phyloP scores from a whole-genome alignment of 352 stramenopile species.

The Thraustochytrium sp. region DNA sequence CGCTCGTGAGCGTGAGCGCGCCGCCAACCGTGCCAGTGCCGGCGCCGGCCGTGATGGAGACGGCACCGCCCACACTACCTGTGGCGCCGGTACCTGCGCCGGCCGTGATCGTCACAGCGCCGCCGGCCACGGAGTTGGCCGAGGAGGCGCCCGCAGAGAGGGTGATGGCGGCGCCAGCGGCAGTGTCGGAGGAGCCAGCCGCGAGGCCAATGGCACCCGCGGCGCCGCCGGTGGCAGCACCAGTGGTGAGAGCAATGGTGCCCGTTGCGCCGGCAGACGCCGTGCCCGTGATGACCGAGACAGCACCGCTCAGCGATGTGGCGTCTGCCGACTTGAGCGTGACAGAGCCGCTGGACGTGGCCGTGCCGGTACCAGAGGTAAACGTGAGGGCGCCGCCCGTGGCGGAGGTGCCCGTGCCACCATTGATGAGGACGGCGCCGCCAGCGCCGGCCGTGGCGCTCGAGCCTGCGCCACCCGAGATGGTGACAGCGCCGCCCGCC shows the following conservation, averaged over 20 bases:
- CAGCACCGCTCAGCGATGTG: background rate
- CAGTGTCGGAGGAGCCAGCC: background rate
- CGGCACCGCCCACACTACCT: background rate
- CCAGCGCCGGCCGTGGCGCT: slow-evolving; percentile 39
- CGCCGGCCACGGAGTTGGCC: background rate
- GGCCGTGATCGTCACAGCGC: background rate
- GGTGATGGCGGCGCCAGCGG: background rate
- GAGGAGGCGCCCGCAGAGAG: background rate
- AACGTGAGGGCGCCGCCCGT: background rate
- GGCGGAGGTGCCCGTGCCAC: background rate
- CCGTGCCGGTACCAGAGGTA: no score
- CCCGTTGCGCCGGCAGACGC: background rate
- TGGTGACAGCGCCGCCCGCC: slow-evolving; percentile 53
- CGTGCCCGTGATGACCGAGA: background rate
- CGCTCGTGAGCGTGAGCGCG: background rate
- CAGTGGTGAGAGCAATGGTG: background rate
- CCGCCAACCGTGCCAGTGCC: background rate
- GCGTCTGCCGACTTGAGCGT: no score
- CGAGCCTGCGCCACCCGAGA: slow-evolving; percentile 56
- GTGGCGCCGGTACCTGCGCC: background rate
- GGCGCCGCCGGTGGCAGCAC: background rate
- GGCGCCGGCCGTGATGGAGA: background rate
- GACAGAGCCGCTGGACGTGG: no score
- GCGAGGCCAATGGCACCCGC: background rate
- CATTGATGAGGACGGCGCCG: background rate